Evolutionary conservation across 352 stramenopile genomes (phyloP).

Genomic region (Pythium dissimile): DNA sequence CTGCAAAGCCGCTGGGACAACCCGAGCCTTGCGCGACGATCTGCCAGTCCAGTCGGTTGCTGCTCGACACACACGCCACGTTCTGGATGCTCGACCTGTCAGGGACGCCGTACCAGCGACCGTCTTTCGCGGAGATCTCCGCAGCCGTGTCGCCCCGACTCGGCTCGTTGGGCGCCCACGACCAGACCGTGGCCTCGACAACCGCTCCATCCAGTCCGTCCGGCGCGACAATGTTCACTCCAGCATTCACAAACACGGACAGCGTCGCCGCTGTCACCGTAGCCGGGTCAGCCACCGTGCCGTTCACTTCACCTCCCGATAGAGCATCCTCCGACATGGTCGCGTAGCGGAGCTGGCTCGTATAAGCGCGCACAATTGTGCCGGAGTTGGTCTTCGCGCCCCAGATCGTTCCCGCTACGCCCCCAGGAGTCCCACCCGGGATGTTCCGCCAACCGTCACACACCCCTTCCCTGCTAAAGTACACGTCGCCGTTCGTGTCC

Average conservation of each 20-base stretch:
- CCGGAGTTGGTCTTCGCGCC: constrained; percentile 41
- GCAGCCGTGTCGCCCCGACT: constrained; percentile 29
- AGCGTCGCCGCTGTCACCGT: constrained; percentile 37
- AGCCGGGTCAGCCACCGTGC: constrained; percentile 16
- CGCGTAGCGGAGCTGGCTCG: constrained; percentile 48
- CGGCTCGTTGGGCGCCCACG: constrained; percentile 53
- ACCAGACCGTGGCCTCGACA: constrained; percentile 60
- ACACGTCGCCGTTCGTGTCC: constrained; percentile 46
- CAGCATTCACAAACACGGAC: constrained; percentile 40
- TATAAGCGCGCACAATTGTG: constrained; percentile 42
- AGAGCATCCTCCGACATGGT: constrained; percentile 39
- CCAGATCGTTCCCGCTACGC: constrained; percentile 30
- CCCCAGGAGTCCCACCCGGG: constrained; percentile 21
- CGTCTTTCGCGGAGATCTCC: constrained; percentile 44
- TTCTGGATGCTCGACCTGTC: constrained; percentile 37
- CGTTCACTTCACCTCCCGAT: constrained; percentile 1
- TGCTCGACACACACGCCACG: constrained; percentile 56
- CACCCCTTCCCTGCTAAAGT: constrained; percentile 43
- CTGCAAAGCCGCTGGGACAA: constrained; percentile 36
- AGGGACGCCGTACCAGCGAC: constrained; percentile 48
- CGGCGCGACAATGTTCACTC: constrained; percentile 58
- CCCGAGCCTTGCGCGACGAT: constrained; percentile 42
- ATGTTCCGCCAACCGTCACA: constrained; percentile 45
- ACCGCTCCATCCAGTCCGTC: constrained; percentile 48
- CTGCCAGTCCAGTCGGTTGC: constrained; percentile 39